These are phyloP conservation scores for Alternaria hordeiaustralica DNA, from an alignment of 2,329 filamentous ascomycete species.

Conservation along the genomic window DNA sequence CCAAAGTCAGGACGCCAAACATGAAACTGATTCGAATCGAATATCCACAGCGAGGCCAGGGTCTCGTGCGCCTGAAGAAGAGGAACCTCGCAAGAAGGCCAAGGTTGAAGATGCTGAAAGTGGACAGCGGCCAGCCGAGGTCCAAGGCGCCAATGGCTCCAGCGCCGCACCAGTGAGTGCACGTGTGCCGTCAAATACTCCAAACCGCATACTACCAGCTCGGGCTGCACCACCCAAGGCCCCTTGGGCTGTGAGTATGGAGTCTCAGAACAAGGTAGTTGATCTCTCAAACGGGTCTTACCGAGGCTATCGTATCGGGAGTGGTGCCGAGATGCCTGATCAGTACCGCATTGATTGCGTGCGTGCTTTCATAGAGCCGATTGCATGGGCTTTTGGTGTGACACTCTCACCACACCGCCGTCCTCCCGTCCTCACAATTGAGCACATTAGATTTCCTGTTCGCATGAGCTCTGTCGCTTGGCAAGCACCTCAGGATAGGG, in stretches of 20 bases:
- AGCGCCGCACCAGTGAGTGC: slow-evolving; percentile 10
- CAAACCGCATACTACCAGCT: slow-evolving; percentile 36
- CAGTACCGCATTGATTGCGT: slow-evolving; percentile 63
- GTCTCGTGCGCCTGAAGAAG: slow-evolving; percentile 16
- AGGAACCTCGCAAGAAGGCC: slow-evolving; percentile 49
- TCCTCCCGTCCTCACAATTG: slow-evolving; percentile 56
- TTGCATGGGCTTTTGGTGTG: slow-evolving; percentile 64
- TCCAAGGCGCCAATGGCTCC: slow-evolving; percentile 17
- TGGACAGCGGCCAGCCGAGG: slow-evolving; percentile 14
- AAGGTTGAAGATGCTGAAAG: slow-evolving; percentile 41
- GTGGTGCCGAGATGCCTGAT: slow-evolving; percentile 65
- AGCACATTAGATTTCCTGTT: slow-evolving; percentile 62
- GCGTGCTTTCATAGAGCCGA: slow-evolving; percentile 63
- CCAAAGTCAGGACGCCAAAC: slow-evolving; percentile 8
- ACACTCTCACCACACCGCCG: slow-evolving; percentile 56
- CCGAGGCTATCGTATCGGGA: slow-evolving; percentile 64
- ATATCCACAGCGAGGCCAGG: slow-evolving; percentile 13
- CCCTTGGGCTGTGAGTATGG: slow-evolving; percentile 31
- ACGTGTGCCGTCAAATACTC: slow-evolving; percentile 16
- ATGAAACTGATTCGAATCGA: slow-evolving; percentile 18
- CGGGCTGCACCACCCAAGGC: slow-evolving; percentile 37
- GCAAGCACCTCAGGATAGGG: slow-evolving; percentile 60
- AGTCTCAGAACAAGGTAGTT: slow-evolving; percentile 24
- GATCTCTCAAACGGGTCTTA: slow-evolving; percentile 53
- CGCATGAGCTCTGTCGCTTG: slow-evolving; percentile 63